Evolutionary conservation across 2,329 filamentous ascomycete genomes (phyloP).

Genomic region (Xylariales sp.): DNA sequence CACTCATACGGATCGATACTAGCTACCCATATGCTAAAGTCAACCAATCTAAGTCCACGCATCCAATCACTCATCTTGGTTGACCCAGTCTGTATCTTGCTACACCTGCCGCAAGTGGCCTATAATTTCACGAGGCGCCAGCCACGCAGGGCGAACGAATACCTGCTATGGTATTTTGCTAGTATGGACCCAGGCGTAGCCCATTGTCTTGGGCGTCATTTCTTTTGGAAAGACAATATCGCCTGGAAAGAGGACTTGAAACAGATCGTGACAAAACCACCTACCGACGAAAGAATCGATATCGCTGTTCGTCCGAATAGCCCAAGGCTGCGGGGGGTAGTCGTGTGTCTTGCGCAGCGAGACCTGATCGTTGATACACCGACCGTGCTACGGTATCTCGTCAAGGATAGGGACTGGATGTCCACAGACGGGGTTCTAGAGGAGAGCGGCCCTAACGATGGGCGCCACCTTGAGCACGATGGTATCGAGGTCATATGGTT

Average conservation of each 20-base stretch:
- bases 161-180: conserved; percentile 77
- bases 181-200: conserved; percentile 74
- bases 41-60: conserved; percentile 59
- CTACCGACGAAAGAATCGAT: conserved; percentile 29
- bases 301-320: conserved; percentile 22
- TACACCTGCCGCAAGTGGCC: conserved; percentile 76
- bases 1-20: conserved; percentile 75
- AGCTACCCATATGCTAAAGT: conserved; percentile 70
- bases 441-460: conserved; percentile 42
- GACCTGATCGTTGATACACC: conserved; percentile 74
- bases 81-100: conserved; percentile 73
- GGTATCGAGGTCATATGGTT: conserved; percentile 71
- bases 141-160: conserved; percentile 72
- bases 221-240: conserved; percentile 79
- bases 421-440: conserved; percentile 25
- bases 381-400: conserved; percentile 68
- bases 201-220: conserved; percentile 71
- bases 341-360: conserved; percentile 67
- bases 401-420: conserved; percentile 51
- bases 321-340: conserved; percentile 53
- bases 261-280: conserved; percentile 36
- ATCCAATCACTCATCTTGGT: conserved; percentile 62
- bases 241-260: conserved; percentile 75
- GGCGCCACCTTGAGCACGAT: conserved; percentile 44
- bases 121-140: conserved; percentile 74